Base-by-base conservation (phyloP, 2,329 filamentous ascomycete species). In the Neofusicoccum ribis region DNA sequence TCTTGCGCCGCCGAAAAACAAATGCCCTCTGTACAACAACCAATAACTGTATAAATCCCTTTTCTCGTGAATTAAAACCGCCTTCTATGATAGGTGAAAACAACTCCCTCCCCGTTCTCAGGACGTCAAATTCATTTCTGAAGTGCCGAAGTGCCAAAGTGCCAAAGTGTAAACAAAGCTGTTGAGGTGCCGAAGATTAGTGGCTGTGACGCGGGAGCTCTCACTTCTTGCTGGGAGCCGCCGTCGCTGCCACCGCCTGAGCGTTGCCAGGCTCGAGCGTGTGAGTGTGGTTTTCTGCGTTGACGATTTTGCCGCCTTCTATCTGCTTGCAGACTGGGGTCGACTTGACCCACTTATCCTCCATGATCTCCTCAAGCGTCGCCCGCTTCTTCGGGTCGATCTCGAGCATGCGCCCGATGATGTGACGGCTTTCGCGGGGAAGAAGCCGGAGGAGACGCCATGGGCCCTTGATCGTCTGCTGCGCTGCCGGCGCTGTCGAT, bases 321-420 rank as follows among this genome's bases (percentile, higher is more conserved):
- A 96, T 84, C 72, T 89, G 94, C 68, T 89, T 85, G 77, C 95
- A 99, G 47, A 96, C 92, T 20, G 90, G 83, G 37, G 91, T 92
- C 71, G 90, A 89, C 54, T 88, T 87, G n/a, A 98, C 88, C 95
- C 95, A 99, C 15, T 90, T 88, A 74, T 99, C 94, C 23, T 89
- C 86, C 60, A 97, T 79, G 17, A 99, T 91, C 72, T 99, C 93
- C 27, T 89, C 84, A 82, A 99, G 90, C 2, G 86, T 91, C 2
- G 93, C 94, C 65, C 95, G 87, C 69, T 90, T 89, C 73, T 87
- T 90, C 0, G 93, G 92, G 72, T 97, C 88, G 59, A 97, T 84
- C 72, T 95, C 92, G 41, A 99, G 85, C 95, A 99, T 99, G 65
- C 91, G 86, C 50, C 92, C 89, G 64, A 99, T 90, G 68, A 99